Evolutionary conservation across 1,284 basidiomycete species (phyloP).

Genomic region (Tilletia indica): DNA sequence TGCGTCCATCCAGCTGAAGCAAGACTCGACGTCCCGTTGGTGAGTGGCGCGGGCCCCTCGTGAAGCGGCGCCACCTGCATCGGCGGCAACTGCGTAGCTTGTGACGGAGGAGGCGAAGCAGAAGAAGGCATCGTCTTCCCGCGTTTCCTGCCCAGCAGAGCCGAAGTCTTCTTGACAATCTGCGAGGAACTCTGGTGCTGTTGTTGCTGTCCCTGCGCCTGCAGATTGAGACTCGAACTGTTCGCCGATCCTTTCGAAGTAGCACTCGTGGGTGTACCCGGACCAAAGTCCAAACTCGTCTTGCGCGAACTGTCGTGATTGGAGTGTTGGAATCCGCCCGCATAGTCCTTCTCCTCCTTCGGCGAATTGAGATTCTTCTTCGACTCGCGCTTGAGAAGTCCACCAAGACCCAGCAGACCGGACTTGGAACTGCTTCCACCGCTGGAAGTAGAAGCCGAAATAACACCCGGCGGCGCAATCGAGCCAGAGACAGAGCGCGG

Average conservation of each 20-base stretch:
- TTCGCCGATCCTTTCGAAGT: background rate
- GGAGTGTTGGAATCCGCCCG: background rate
- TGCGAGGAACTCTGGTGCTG: background rate
- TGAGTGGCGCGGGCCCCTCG: slow-evolving; percentile 75
- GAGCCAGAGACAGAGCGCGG: background rate
- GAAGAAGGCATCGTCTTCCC: slow-evolving; percentile 89
- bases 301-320: slow-evolving; percentile 4
- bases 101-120: slow-evolving; percentile 68
- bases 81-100: slow-evolving; percentile 67
- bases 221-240: background rate
- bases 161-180: background rate
- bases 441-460: background rate
- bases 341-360: slow-evolving; percentile 3
- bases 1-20: slow-evolving; percentile 61
- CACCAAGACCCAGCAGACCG: slow-evolving; percentile 10
- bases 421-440: slow-evolving; percentile 13
- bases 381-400: slow-evolving; percentile 12
- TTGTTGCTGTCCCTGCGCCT: background rate
- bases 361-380: slow-evolving; percentile 10
- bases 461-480: background rate
- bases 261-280: background rate
- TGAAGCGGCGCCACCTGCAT: slow-evolving; percentile 79
- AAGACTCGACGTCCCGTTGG: background rate
- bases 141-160: slow-evolving; percentile 80
- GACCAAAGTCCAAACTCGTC: slow-evolving; percentile 6